Evolutionary conservation across 805 yeast genomes (phyloP).

Genomic region (Starmerella kuoi): DNA sequence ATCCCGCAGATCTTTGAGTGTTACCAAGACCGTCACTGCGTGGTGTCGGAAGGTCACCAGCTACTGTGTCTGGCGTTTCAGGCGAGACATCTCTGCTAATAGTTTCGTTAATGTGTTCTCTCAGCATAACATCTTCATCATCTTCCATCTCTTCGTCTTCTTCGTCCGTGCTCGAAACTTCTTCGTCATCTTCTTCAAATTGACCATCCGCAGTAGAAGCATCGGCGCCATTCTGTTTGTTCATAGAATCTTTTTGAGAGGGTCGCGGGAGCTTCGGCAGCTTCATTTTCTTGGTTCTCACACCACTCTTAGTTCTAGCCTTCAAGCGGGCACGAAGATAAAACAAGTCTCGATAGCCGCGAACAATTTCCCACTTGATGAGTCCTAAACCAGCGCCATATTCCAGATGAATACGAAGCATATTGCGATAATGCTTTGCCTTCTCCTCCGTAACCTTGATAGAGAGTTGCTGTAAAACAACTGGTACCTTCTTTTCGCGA

Average conservation of each 20-base stretch:
- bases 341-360: conserved; percentile 60
- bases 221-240: not conserved
- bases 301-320: conserved; percentile 7
- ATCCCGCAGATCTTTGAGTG: not conserved
- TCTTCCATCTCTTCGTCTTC: not conserved
- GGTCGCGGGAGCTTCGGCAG: conserved; percentile 35
- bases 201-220: conserved; percentile 1
- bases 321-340: conserved; percentile 52
- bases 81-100: not conserved
- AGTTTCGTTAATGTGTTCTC: not conserved
- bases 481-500: conserved; percentile 57
- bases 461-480: conserved; percentile 60
- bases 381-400: conserved; percentile 78
- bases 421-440: conserved; percentile 31
- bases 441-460: conserved; percentile 42
- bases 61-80: not conserved
- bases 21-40: not conserved
- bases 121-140: not conserved
- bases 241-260: conserved; percentile 10
- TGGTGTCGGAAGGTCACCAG: not conserved
- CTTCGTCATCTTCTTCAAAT: conserved; percentile 4
- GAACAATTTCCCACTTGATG: conserved; percentile 67
- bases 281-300: conserved; percentile 26
- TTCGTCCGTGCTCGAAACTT: conserved; percentile 1
- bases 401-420: conserved; percentile 60